phyloP scores from a whole-genome alignment of 1,284 basidiomycete species.

The Ustilago tritici region DNA sequence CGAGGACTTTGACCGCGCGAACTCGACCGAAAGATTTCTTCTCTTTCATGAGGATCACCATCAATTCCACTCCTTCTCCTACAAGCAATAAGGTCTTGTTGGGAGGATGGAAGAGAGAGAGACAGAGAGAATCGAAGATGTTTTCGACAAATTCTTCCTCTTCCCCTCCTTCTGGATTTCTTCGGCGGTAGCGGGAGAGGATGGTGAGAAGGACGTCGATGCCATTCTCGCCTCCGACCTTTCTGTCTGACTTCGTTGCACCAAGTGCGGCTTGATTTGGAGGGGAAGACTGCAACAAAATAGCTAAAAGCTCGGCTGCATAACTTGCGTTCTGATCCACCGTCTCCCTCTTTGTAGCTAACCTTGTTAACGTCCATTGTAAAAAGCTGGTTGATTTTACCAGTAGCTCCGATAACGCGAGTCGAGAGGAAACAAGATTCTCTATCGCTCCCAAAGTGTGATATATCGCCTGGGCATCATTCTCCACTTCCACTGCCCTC shows the following conservation, averaged over 20 bases:
- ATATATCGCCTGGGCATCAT: conserved; percentile 60
- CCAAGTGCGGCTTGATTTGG: conserved; percentile 27
- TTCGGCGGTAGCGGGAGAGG: conserved; percentile 79
- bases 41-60: conserved; percentile 90
- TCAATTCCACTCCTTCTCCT: conserved; percentile 94
- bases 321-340: conserved; percentile 70
- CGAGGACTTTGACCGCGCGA: conserved; percentile 78
- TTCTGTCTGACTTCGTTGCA: conserved; percentile 12
- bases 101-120: conserved; percentile 72
- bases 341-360: conserved; percentile 60
- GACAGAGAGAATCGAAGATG: conserved; percentile 88
- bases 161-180: conserved; percentile 84
- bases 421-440: conserved; percentile 87
- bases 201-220: conserved; percentile 83
- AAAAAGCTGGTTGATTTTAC: conserved; percentile 81
- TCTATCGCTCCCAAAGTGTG: conserved; percentile 81
- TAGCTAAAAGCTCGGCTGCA: conserved; percentile 78
- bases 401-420: conserved; percentile 76
- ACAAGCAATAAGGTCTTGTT: conserved; percentile 72
- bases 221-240: conserved; percentile 75
- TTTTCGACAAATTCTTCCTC: conserved; percentile 99
- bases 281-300: conserved; percentile 77
- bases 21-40: conserved; percentile 78
- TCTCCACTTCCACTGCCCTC: conserved; percentile 40
- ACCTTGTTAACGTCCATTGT: conserved; percentile 81